Conservation (phyloP, 2,329 filamentous ascomycete genomes). For the Neopestalotiopsis clavispora region DNA sequence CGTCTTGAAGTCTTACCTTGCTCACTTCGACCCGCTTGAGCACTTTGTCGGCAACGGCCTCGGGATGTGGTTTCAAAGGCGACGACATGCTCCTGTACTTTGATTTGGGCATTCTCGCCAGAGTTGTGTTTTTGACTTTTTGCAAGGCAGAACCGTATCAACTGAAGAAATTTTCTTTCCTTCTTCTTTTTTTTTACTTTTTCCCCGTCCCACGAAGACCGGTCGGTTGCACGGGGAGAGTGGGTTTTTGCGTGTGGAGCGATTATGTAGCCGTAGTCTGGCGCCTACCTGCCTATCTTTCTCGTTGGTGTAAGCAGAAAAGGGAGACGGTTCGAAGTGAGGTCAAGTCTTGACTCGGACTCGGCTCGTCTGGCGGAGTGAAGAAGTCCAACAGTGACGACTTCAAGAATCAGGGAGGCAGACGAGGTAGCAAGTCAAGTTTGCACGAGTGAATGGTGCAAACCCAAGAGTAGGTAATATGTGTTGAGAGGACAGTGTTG, state of each 20-base stretch:
- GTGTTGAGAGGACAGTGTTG: neutral
- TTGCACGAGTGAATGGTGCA: neutral
- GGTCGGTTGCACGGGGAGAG: slow-evolving; percentile 23
- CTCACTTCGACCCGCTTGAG: slow-evolving; percentile 76
- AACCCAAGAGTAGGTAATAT: neutral
- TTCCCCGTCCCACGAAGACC: slow-evolving; percentile 18
- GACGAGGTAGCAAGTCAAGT: neutral
- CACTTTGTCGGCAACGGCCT: slow-evolving; percentile 70
- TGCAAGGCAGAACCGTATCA: neutral
- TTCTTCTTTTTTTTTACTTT: slow-evolving; percentile 8
- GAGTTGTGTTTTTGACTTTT: neutral
- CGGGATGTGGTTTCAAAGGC: slow-evolving; percentile 66
- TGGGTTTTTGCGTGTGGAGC: slow-evolving; percentile 18
- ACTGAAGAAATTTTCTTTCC: slow-evolving; percentile 6
- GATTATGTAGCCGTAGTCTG: slow-evolving; percentile 7
- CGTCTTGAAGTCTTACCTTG: slow-evolving; percentile 59
- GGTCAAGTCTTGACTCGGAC: neutral
- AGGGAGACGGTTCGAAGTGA: neutral
- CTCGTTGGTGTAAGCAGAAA: slow-evolving; percentile 12
- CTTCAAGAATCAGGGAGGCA: neutral
- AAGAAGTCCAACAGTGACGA: neutral
- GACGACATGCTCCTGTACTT: slow-evolving; percentile 56
- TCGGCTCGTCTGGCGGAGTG: neutral
- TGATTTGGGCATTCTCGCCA: slow-evolving; percentile 30
- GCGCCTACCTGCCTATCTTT: slow-evolving; percentile 11